Percentiles rank a stretch among this genome's conserved stretches.
These are phyloP conservation scores for Cairneyella variabilis DNA, from an alignment of 495 filamentous ascomycete genomes.

Conservation along the genomic window DNA sequence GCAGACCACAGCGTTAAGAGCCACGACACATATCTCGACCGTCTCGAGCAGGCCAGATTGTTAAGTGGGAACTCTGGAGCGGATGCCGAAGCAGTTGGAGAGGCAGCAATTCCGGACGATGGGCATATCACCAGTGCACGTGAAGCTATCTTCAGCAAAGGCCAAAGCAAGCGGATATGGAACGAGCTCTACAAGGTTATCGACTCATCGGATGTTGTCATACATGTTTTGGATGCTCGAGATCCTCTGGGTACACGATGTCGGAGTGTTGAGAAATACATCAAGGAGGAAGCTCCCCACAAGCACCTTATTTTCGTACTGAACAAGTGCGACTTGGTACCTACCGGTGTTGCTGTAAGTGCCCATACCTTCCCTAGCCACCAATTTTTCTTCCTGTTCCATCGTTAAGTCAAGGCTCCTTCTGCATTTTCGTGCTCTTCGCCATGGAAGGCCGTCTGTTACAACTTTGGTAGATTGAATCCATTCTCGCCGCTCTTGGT, in stretches of 20 bases:
- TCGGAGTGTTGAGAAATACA: constrained; percentile 88
- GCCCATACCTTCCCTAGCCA: constrained; percentile 18
- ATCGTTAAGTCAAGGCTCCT: constrained; percentile 97
- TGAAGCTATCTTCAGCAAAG: constrained; percentile 91
- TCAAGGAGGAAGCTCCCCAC: constrained; percentile 86
- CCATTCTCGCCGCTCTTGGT: constrained; percentile 61
- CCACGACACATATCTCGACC: constrained; percentile 75
- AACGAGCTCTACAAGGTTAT: constrained; percentile 99
- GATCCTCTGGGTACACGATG: constrained; percentile 90
- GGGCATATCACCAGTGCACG: constrained; percentile 62
- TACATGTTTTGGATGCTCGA: constrained; percentile 91
- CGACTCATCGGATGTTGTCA: constrained; percentile 91
- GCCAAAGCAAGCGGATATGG: constrained; percentile 93
- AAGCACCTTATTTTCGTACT: constrained; percentile 91
- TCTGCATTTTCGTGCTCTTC: constrained; percentile 41
- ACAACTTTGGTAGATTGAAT: constrained; percentile 94
- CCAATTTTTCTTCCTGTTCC: constrained; percentile 16
- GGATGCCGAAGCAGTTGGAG: constrained; percentile 44
- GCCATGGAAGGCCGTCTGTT: constrained; percentile 86
- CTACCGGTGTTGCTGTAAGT: constrained; percentile 91
- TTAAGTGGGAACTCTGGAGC: constrained; percentile 61
- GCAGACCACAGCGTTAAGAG: constrained; percentile 72
- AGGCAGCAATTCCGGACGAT: constrained; percentile 44
- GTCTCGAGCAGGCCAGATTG: constrained; percentile 65
- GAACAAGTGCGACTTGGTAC: constrained; percentile 97